Evolutionary conservation across 169 alveolate genomes (phyloP), one percentile per base, ranked within the genome.

Genomic region (Cryptosporidium ryanae): DNA sequence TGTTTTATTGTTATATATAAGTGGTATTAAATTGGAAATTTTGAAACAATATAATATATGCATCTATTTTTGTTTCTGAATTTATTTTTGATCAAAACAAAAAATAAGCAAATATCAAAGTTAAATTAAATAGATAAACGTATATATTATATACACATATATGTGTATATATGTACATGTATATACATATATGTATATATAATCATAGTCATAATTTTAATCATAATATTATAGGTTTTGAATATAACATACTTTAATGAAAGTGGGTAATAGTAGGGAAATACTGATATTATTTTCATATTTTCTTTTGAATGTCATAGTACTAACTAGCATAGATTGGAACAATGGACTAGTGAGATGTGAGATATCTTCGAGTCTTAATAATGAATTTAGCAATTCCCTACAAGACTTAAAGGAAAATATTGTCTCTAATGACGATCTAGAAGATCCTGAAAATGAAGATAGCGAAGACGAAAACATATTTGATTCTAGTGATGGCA

Each of bases 161-260:
- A 23, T 7, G 15, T 27, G 15, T 10, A 65, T 34, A 52, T 61
- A 61, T 18, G 18, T 17, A 4, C 13, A 61, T 61, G 13, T 2
- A 61, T 61, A 61, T 31, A 61, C 2, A 61, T 61, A 61, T 31
- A 61, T 61, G 18, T 29, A 1, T 61, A 61, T 61, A 1, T 31
- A 61, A 15, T 15, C 18, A 15, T 61, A 61, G 29, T 8, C 21
- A 29, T 6, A 6, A 18, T 31, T 8, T 61, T 61, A 29, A 6
- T 61, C 5, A 6, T 61, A 61, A 18, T n/a, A n/a, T 61, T 18
- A 0, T 0, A 61, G 21, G 29, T 61, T 61, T 61, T 61, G 10
- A 52, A 52, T n/a, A 52, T n/a, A 52, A 52, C 13, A 52, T 52
- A 52, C 5, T 52, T n/a, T 52, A 52, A 68, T 52, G 83, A 68